Evolutionary conservation across 1,139 yeast species (phyloP).

Genomic region (Tardiomyces blankii): DNA sequence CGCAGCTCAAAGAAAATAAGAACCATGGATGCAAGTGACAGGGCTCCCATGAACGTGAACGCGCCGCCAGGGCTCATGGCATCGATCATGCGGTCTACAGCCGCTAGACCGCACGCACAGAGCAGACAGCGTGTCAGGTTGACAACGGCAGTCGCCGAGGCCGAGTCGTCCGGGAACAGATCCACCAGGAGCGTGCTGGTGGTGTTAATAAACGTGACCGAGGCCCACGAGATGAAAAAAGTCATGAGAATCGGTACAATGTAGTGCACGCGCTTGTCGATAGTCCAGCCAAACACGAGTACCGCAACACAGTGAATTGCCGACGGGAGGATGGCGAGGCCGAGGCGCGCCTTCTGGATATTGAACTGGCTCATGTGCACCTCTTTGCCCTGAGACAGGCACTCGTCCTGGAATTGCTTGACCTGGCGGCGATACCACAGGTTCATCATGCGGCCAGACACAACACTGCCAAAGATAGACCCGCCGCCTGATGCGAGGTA

Average conservation of each 20-base stretch:
- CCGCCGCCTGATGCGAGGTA: slow-evolving; percentile 34
- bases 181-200: slow-evolving; percentile 51
- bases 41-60: slow-evolving; percentile 43
- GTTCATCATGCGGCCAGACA: slow-evolving; percentile 25
- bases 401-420: slow-evolving; percentile 31
- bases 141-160: slow-evolving; percentile 50
- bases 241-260: slow-evolving; percentile 47
- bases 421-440: slow-evolving; percentile 23
- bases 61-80: slow-evolving; percentile 52
- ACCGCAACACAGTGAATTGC: slow-evolving; percentile 25
- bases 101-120: slow-evolving; percentile 55
- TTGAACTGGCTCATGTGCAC: slow-evolving; percentile 28
- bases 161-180: slow-evolving; percentile 45
- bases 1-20: not conserved
- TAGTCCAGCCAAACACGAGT: slow-evolving; percentile 61
- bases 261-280: slow-evolving; percentile 37
- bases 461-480: slow-evolving; percentile 24
- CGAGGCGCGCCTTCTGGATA: slow-evolving; percentile 39
- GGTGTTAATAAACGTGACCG: slow-evolving; percentile 40
- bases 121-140: slow-evolving; percentile 50
- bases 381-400: slow-evolving; percentile 22
- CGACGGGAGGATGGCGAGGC: slow-evolving; percentile 25
- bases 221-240: slow-evolving; percentile 40
- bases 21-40: slow-evolving; percentile 12
- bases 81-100: slow-evolving; percentile 43